phyloP scores from a whole-genome alignment of 768 basidiomycete species.

The Boletus vinaceobasis region DNA sequence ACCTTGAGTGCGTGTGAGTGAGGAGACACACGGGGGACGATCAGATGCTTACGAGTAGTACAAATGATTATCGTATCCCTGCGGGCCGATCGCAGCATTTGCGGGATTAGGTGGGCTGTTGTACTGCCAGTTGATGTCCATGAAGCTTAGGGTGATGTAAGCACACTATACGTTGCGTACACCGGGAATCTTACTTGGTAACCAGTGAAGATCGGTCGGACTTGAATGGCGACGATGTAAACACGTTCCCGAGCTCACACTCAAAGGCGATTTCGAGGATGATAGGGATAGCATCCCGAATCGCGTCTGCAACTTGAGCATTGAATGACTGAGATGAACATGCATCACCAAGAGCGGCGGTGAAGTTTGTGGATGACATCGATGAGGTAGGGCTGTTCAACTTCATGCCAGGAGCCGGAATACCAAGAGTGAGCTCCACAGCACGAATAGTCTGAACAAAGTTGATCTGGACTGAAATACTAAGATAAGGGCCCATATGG shows the following conservation, averaged over 20 bases:
- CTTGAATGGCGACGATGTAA: slow-evolving; percentile 22
- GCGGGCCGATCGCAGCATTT: slow-evolving; percentile 63
- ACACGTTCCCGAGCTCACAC: slow-evolving; percentile 19
- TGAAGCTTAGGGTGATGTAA: slow-evolving; percentile 51
- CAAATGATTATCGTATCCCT: slow-evolving; percentile 75
- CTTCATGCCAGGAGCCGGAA: slow-evolving; percentile 31
- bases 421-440: slow-evolving; percentile 59
- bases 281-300: slow-evolving; percentile 37
- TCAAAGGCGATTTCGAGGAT: slow-evolving; percentile 28
- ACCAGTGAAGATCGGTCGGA: slow-evolving; percentile 27
- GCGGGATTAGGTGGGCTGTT: slow-evolving; percentile 70
- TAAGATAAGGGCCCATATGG: neutral
- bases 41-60: slow-evolving; percentile 59
- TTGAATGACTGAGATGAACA: slow-evolving; percentile 22
- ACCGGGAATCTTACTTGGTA: slow-evolving; percentile 34
- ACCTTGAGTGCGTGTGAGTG: slow-evolving; percentile 36
- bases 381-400: slow-evolving; percentile 16
- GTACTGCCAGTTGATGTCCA: slow-evolving; percentile 78
- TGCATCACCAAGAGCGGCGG: slow-evolving; percentile 29
- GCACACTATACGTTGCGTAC: neutral
- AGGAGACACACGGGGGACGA: neutral
- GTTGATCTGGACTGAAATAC: slow-evolving; percentile 56
- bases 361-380: slow-evolving; percentile 36
- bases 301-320: slow-evolving; percentile 30
- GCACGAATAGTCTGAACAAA: slow-evolving; percentile 68